A percentile compares a stretch with the other conserved stretches of the same genome.
Evolutionary conservation across 75 land plant genomes (phyloP).

Genomic region (Picea glauca): DNA sequence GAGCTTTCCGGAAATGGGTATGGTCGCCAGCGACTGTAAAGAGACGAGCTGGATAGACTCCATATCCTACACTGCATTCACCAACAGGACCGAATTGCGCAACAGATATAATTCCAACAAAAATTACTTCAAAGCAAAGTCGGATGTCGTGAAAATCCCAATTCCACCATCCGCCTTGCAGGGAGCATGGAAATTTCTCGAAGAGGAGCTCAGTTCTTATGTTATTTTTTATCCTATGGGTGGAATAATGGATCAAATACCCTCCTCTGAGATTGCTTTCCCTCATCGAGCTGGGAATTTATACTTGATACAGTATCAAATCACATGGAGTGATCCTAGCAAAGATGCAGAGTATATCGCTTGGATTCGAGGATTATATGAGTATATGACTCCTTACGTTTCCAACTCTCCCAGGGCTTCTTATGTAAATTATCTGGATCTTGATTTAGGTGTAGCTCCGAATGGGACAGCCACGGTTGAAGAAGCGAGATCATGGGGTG

Average conservation of each 20-base stretch:
- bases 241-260: slow-evolving; percentile 5
- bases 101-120: not conserved
- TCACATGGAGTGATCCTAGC: not conserved
- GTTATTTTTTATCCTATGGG: slow-evolving; percentile 12
- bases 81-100: not conserved
- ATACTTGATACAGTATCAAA: slow-evolving; percentile 9
- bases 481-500: slow-evolving; percentile 9
- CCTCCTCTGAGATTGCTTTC: not conserved
- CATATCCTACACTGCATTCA: not conserved
- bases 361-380: slow-evolving; percentile 10
- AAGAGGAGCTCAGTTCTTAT: not conserved
- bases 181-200: not conserved
- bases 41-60: slow-evolving; percentile 11
- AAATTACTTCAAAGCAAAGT: not conserved
- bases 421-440: slow-evolving; percentile 16
- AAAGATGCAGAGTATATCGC: not conserved
- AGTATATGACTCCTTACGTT: slow-evolving; percentile 15
- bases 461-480: not conserved
- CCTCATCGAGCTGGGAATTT: slow-evolving; percentile 10
- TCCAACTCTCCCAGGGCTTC: slow-evolving; percentile 11
- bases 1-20: slow-evolving; percentile 10
- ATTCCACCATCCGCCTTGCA: not conserved
- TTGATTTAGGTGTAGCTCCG: slow-evolving; percentile 2
- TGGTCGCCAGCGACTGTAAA: not conserved
- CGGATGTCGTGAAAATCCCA: not conserved